These are phyloP conservation scores for Linaria vulgaris DNA, from an alignment of 257 asterid species.

Conservation along the genomic window DNA sequence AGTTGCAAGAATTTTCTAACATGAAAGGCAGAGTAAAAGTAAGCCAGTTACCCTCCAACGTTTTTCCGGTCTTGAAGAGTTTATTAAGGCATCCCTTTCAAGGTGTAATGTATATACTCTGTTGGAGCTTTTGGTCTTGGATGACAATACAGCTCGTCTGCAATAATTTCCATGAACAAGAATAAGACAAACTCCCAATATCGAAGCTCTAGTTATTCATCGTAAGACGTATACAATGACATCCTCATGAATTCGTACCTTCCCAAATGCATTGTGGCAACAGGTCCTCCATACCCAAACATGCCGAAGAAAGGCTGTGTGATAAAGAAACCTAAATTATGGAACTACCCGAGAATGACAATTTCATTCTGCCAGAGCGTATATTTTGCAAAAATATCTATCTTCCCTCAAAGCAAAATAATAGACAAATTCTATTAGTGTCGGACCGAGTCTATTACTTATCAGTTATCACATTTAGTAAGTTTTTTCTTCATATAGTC, in stretches of 20 bases:
- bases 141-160: constrained; percentile 61
- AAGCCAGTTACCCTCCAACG: constrained; percentile 62
- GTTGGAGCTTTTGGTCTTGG: constrained; percentile 53
- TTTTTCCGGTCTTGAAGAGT: constrained; percentile 40
- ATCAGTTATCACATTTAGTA: too few relatives aligned
- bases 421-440: too few relatives aligned
- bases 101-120: constrained; percentile 53
- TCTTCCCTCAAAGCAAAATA: too few relatives aligned
- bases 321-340: constrained; percentile 13
- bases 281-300: constrained; percentile 82
- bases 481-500: too few relatives aligned
- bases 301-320: constrained; percentile 82
- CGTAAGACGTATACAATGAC: constrained; percentile 13
- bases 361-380: too few relatives aligned
- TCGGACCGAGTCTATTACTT: too few relatives aligned
- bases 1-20: not conserved
- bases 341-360: not conserved
- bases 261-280: constrained; percentile 80
- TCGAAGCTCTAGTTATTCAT: not conserved
- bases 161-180: constrained; percentile 18
- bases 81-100: constrained; percentile 65
- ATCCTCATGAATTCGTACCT: constrained; percentile 42
- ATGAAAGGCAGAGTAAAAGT: constrained; percentile 12
- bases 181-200: not conserved
- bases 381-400: too few relatives aligned